phyloP scores from a whole-genome alignment of 352 stramenopile species.

The Phytophthora agathidicida region DNA sequence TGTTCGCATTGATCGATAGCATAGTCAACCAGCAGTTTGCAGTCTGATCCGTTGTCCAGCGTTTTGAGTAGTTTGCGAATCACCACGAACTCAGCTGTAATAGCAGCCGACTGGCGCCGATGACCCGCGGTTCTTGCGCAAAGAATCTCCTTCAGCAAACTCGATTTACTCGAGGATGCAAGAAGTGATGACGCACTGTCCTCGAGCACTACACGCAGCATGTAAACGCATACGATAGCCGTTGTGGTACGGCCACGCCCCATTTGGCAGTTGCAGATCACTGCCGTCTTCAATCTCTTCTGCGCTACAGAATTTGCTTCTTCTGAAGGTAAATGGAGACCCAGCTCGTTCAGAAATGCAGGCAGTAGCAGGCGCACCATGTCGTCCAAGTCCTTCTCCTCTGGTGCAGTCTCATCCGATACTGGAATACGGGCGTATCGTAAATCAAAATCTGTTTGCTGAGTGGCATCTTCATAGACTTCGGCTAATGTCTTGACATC shows the following conservation, averaged over 20 bases:
- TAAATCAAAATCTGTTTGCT: conserved; percentile 61
- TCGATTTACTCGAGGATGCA: conserved; percentile 11
- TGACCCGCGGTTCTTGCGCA: conserved; percentile 11
- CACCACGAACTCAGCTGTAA: conserved; percentile 70
- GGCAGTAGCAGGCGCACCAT: conserved; percentile 79
- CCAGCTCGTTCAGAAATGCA: conserved; percentile 67
- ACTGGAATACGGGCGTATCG: conserved; percentile 87
- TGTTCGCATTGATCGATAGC: conserved; percentile 83
- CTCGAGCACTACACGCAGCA: conserved; percentile 80
- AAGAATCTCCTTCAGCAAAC: conserved; percentile 35
- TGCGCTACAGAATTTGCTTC: background rate
- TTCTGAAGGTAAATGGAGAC: conserved; percentile 30
- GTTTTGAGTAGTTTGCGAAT: conserved; percentile 75
- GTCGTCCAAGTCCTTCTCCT: conserved; percentile 91
- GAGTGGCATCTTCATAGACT: conserved; percentile 66
- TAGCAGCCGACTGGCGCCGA: conserved; percentile 60
- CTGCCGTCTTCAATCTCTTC: conserved; percentile 57
- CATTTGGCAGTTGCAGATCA: conserved; percentile 93
- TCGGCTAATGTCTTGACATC: conserved; percentile 83
- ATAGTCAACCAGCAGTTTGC: conserved; percentile 74
- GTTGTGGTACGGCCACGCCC: conserved; percentile 87
- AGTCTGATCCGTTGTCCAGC: conserved; percentile 71
- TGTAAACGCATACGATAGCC: conserved; percentile 87
- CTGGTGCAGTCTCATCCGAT: conserved; percentile 89
- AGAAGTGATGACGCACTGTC: conserved; percentile 29